Base-by-base conservation (phyloP, 2,329 filamentous ascomycete species). In the Aspergillus piperis region DNA sequence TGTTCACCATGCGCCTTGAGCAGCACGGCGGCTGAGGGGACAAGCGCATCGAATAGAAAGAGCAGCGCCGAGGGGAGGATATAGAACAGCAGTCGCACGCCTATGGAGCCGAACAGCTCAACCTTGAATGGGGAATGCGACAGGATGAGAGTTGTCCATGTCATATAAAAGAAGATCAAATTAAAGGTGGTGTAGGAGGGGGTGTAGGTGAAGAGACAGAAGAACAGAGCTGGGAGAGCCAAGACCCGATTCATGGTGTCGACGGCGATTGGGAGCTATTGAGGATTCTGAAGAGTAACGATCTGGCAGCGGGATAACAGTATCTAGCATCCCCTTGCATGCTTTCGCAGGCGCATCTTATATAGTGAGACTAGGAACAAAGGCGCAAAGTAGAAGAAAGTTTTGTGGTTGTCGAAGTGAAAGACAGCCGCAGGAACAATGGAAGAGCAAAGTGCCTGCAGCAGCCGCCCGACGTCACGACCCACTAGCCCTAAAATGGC, bases 91-190 rank as follows among this genome's bases (percentile, higher is more conserved):
- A 88, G 60, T 44, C 90, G 88, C 52, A 92, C 80, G 23, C 85
- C 84, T 5, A 91, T 73, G 0, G 88, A 88, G 58, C 88, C 90
- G 55, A 90, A 80, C 1, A 95, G 73, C 73, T 96, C 91, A 59
- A 96, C 86, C 60, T 86, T 84, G 15, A 95, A 80, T 0, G 90
- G 87, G 1, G 88, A 83, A 69, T 96, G 90, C 6, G 89, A 90
- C 3, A 94, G 80, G 41, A 96, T 86, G 32, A 97, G 83, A 0
- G 91, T 94, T 5, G 87, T 87, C 92, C 92, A 96, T 67, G 91
- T 94, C 79, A 96, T 85, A 75, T 92, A 94, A 77, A 96, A 95
- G 80, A 96, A 93, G 63, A 96, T 80, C 23, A 96, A 79, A 74
- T 95, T 96, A 64, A 96, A 81, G 1, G 88, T 92, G 1, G 92